Evolutionary conservation across 2,329 filamentous ascomycete genomes (phyloP).

Genomic region (Talaromyces piceae): DNA sequence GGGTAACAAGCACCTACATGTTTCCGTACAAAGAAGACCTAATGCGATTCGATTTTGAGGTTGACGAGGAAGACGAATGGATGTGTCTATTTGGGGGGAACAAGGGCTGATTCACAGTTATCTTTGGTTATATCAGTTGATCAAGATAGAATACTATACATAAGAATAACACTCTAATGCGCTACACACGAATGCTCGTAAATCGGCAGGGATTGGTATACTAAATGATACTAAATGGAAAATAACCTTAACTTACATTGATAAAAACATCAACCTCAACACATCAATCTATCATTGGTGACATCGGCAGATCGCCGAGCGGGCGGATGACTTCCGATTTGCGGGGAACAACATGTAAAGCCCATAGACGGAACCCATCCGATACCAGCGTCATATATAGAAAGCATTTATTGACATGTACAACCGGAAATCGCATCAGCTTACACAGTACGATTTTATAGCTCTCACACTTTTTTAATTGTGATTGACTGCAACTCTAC

Average conservation of each 20-base stretch:
- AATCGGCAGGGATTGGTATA: too few species aligned
- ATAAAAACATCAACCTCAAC: too few species aligned
- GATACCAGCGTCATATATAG: background rate
- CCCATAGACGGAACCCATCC: background rate
- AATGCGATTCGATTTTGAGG: slow-evolving; percentile 49
- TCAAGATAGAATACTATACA: background rate
- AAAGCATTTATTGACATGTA: background rate
- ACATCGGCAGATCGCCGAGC: background rate
- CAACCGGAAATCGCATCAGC: background rate
- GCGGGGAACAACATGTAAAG: too few species aligned
- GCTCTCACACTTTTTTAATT: too few species aligned
- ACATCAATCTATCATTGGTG: too few species aligned
- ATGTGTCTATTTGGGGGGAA: background rate
- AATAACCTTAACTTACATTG: too few species aligned
- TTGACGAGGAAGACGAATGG: slow-evolving; percentile 27
- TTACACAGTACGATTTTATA: background rate
- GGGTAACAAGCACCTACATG: slow-evolving; percentile 45
- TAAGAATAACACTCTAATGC: background rate
- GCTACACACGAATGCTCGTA: too few species aligned
- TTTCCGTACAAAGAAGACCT: slow-evolving; percentile 50
- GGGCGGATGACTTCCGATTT: background rate
- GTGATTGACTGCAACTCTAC: too few species aligned
- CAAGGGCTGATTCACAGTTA: background rate
- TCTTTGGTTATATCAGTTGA: too few species aligned
- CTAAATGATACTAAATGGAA: too few species aligned